phyloP scores from a whole-genome alignment of 371 early-diverging fungal species.

The Sporodiniella umbellata region DNA sequence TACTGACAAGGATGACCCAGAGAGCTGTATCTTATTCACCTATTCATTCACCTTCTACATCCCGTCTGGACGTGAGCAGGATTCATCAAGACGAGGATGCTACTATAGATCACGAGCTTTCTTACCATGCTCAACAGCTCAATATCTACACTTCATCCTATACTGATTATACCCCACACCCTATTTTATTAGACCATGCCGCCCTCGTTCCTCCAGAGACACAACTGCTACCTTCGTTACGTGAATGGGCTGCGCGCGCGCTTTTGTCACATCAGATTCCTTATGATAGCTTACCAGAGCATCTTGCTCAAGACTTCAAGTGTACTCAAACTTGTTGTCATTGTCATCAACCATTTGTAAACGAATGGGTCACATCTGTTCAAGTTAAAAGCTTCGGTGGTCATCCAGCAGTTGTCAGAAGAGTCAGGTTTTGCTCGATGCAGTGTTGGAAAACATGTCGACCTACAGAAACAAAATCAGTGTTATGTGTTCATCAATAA shows the following conservation, averaged over 20 bases:
- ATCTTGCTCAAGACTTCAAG: slow-evolving; percentile 41
- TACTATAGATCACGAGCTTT: slow-evolving; percentile 40
- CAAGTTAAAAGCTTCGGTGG: slow-evolving; percentile 60
- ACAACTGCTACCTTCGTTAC: slow-evolving; percentile 10
- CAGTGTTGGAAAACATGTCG: slow-evolving; percentile 42
- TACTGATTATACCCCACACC: slow-evolving; percentile 5
- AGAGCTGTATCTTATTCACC: slow-evolving; percentile 41
- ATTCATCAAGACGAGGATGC: slow-evolving; percentile 44
- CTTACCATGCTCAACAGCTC: slow-evolving; percentile 39
- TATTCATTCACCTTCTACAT: background rate
- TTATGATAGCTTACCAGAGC: slow-evolving; percentile 28
- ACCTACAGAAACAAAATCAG: slow-evolving; percentile 18
- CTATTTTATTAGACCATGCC: background rate
- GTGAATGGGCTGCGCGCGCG: slow-evolving; percentile 14
- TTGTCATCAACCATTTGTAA: slow-evolving; percentile 53
- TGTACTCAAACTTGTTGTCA: slow-evolving; percentile 35
- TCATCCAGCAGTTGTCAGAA: slow-evolving; percentile 57
- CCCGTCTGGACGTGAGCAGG: no score
- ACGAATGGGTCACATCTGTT: slow-evolving; percentile 63
- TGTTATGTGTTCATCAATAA: slow-evolving; percentile 18
- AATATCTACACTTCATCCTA: slow-evolving; percentile 29
- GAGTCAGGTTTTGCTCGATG: slow-evolving; percentile 57
- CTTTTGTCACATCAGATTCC: slow-evolving; percentile 12
- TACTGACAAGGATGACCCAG: slow-evolving; percentile 49
- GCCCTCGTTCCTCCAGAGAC: slow-evolving; percentile 6